Percentiles rank a stretch among this genome's conserved stretches.
Conservation (phyloP, 306 rosid species). For the Malus sieversii region DNA sequence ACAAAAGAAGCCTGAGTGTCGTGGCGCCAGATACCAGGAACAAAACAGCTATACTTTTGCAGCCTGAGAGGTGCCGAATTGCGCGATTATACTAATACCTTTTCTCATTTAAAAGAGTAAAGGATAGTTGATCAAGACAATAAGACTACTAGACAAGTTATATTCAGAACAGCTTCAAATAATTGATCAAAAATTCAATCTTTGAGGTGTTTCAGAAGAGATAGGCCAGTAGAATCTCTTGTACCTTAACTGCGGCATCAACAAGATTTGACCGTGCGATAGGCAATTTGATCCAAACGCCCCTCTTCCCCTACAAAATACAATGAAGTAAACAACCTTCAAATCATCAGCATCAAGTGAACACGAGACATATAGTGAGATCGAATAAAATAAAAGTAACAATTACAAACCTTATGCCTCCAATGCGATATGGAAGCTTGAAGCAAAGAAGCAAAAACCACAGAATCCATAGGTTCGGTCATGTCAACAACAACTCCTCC, state of each 20-base stretch:
- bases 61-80: background rate
- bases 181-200: background rate
- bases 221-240: background rate
- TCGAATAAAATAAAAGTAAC: background rate
- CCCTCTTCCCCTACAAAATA: slow-evolving; percentile 60
- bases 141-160: background rate
- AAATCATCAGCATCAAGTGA: background rate
- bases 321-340: background rate
- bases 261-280: slow-evolving; percentile 51
- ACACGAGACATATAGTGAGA: background rate
- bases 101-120: background rate
- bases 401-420: slow-evolving; percentile 45
- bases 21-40: background rate
- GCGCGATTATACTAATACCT: background rate
- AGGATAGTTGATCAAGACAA: background rate
- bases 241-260: slow-evolving; percentile 55
- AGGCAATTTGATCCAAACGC: slow-evolving; percentile 76
- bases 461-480: slow-evolving; percentile 44
- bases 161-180: background rate
- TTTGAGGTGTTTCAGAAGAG: background rate
- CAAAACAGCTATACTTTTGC: background rate
- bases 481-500: slow-evolving; percentile 63
- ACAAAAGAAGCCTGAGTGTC: background rate
- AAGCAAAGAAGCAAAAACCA: slow-evolving; percentile 38
- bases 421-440: slow-evolving; percentile 52